Conservation (phyloP, 345 rosid genomes). For the Bretschneidera sinensis region DNA sequence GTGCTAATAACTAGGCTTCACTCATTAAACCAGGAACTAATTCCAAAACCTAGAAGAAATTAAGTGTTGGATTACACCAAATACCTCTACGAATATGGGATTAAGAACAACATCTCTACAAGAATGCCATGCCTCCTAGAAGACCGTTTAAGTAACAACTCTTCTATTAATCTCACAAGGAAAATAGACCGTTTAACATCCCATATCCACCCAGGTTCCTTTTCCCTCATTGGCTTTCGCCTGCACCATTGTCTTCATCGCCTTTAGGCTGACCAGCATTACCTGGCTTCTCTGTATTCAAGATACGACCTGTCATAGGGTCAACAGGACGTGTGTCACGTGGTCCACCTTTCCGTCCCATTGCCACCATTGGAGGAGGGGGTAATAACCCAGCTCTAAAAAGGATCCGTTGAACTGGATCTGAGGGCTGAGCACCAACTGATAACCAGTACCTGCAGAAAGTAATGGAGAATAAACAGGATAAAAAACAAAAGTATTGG, state of each 20-base stretch:
- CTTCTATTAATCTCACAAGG: neutral
- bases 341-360: constrained; percentile 81
- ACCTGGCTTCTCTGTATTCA: constrained; percentile 33
- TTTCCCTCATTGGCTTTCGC: neutral
- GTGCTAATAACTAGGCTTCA: no score
- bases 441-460: constrained; percentile 82
- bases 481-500: neutral
- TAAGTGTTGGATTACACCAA: no score
- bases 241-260: constrained; percentile 14
- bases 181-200: neutral
- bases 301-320: constrained; percentile 69
- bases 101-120: neutral
- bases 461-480: neutral
- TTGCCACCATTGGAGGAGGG: constrained; percentile 80
- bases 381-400: constrained; percentile 88
- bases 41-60: no score
- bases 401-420: constrained; percentile 70
- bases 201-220: neutral
- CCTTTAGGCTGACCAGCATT: constrained; percentile 21
- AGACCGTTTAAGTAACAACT: no score
- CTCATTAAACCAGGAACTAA: no score
- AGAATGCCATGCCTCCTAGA: no score
- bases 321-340: constrained; percentile 67
- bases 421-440: constrained; percentile 94
- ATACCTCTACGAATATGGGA: no score